phyloP scores from a whole-genome alignment of 768 basidiomycete species.

The Rubroboletus pulcherrimus region DNA sequence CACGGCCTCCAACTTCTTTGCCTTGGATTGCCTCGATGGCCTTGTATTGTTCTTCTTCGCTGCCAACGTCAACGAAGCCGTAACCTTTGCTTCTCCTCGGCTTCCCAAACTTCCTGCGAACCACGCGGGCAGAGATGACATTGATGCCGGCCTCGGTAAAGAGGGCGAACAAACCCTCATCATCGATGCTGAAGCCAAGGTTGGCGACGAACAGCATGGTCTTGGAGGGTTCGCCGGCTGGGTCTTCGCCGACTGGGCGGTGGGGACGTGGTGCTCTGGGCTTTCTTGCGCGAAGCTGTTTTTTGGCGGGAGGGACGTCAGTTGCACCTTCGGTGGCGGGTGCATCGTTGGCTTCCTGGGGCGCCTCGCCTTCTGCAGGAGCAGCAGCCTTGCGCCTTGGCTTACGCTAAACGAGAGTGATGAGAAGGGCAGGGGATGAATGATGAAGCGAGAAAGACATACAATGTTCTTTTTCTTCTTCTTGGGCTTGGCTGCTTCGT shows the following conservation, averaged over 20 bases:
- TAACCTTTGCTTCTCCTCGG: slow-evolving; percentile 93
- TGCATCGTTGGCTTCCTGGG: slow-evolving; percentile 28
- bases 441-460: slow-evolving; percentile 7
- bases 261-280: slow-evolving; percentile 52
- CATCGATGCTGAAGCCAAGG: slow-evolving; percentile 91
- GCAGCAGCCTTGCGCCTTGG: slow-evolving; percentile 36
- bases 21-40: slow-evolving; percentile 85
- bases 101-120: slow-evolving; percentile 78
- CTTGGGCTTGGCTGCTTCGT: slow-evolving; percentile 62
- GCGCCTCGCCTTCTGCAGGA: slow-evolving; percentile 32
- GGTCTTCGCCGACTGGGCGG: slow-evolving; percentile 79
- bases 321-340: slow-evolving; percentile 37
- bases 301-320: slow-evolving; percentile 31
- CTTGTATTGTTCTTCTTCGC: slow-evolving; percentile 85
- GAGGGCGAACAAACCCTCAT: slow-evolving; percentile 70
- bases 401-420: slow-evolving; percentile 47
- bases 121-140: slow-evolving; percentile 85
- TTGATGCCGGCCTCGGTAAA: slow-evolving; percentile 85
- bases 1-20: slow-evolving; percentile 81
- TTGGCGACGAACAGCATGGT: slow-evolving; percentile 95
- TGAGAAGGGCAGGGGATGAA: slow-evolving; percentile 6
- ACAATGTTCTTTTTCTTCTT: slow-evolving; percentile 75
- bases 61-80: slow-evolving; percentile 94
- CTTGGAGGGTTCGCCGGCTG: slow-evolving; percentile 83
- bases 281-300: slow-evolving; percentile 55